phyloP scores from a whole-genome alignment of 345 rosid genomes.

The Bretschneidera sinensis region DNA sequence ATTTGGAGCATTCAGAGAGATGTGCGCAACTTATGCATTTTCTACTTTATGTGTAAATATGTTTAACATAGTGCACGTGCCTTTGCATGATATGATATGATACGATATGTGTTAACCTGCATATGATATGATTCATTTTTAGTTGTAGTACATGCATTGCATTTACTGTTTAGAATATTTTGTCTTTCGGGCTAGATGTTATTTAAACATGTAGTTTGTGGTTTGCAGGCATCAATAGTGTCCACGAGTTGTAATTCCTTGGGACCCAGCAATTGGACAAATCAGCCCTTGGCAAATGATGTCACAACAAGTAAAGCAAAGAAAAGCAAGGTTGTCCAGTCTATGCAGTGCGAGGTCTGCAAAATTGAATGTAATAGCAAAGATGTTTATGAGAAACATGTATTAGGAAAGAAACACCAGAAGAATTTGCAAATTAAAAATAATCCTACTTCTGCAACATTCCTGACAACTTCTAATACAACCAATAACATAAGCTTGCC shows the following conservation, averaged over 20 bases:
- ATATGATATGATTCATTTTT: too few relatives aligned
- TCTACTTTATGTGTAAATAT: too few relatives aligned
- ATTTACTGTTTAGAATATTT: too few relatives aligned
- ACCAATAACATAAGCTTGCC: neutral
- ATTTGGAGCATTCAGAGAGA: too few relatives aligned
- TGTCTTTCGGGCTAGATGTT: neutral
- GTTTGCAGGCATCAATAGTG: constrained; percentile 2
- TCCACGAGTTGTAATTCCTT: constrained; percentile 3
- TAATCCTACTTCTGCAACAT: constrained; percentile 9
- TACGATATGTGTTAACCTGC: too few relatives aligned
- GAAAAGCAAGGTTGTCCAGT: constrained; percentile 6
- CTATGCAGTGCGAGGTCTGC: constrained; percentile 25
- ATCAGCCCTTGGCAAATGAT: constrained; percentile 9
- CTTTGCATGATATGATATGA: too few relatives aligned
- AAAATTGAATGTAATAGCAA: constrained; percentile 24
- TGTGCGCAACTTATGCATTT: too few relatives aligned
- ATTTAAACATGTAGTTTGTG: neutral
- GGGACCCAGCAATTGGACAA: neutral
- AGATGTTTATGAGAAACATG: constrained; percentile 24
- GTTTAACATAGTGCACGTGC: too few relatives aligned
- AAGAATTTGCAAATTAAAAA: constrained; percentile 15
- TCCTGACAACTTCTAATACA: constrained; percentile 1
- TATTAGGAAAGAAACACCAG: constrained; percentile 26
- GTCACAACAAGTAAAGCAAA: too few relatives aligned
- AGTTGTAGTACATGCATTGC: too few relatives aligned